Evolutionary conservation across 164 flowering plant species (phyloP).

Genomic region (Piper longum): DNA sequence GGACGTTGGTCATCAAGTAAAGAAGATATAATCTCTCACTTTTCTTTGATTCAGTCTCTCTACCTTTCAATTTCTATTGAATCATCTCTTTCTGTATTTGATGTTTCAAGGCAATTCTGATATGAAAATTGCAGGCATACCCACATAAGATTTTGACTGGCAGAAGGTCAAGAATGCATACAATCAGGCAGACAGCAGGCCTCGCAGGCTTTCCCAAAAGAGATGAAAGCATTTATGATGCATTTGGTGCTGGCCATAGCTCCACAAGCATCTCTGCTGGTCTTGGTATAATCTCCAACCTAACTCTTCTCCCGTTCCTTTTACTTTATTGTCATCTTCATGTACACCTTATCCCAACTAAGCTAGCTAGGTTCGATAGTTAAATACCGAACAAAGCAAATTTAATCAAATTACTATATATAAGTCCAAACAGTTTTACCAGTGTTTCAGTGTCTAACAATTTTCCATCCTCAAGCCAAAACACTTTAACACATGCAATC

Average conservation of each 20-base stretch:
- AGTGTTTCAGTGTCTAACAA: background rate
- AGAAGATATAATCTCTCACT: conserved; percentile 1
- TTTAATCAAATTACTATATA: background rate
- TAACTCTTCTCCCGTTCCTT: background rate
- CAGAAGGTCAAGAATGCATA: conserved; percentile 70
- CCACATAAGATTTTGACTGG: conserved; percentile 92
- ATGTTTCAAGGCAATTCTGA: background rate
- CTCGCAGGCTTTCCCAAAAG: conserved; percentile 84
- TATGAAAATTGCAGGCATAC: conserved; percentile 43
- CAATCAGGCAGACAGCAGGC: conserved; percentile 72
- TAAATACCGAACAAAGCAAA: background rate
- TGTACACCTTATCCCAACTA: background rate
- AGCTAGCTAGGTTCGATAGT: background rate
- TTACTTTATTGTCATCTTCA: background rate
- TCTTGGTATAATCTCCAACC: conserved; percentile 37
- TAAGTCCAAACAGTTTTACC: background rate
- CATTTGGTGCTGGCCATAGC: too few relatives aligned
- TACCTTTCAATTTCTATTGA: background rate
- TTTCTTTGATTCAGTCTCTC: background rate
- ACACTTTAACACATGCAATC: background rate
- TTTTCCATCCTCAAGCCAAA: background rate
- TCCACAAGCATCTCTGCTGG: conserved; percentile 67
- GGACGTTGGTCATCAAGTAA: conserved; percentile 98
- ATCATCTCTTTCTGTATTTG: background rate
- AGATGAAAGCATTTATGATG: conserved; percentile 52